Conservation (phyloP, 1,284 basidiomycete species). For the Mrakiaceae sp. region DNA sequence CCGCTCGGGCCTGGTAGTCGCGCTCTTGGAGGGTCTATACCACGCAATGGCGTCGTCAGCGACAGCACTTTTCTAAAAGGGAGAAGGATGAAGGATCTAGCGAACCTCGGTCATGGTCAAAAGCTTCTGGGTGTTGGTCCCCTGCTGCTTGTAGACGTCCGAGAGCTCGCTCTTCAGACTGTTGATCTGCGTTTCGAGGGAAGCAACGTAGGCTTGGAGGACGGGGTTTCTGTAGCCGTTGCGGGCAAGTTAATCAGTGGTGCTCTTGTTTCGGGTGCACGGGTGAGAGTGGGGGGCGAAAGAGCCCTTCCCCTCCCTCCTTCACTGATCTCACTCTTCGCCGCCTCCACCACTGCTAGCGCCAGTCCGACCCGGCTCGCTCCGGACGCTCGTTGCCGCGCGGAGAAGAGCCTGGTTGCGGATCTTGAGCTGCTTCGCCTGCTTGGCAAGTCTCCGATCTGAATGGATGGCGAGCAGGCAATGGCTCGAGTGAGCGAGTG, state of each 20-base stretch:
- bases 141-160: conserved; percentile 89
- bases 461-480: conserved; percentile 14
- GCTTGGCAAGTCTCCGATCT: conserved; percentile 81
- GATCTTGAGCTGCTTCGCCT: conserved; percentile 76
- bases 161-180: conserved; percentile 80
- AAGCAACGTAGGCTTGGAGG: conserved; percentile 71
- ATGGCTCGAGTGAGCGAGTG: not conserved
- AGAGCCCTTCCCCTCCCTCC: conserved; percentile 49
- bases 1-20: conserved; percentile 65
- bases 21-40: conserved; percentile 64
- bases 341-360: conserved; percentile 23
- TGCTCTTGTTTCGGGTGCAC: not conserved
- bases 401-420: conserved; percentile 73
- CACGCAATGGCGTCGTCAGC: not conserved
- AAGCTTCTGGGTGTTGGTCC: conserved; percentile 84
- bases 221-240: conserved; percentile 54
- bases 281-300: conserved; percentile 26
- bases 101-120: conserved; percentile 71
- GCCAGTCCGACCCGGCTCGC: conserved; percentile 18
- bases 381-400: conserved; percentile 58
- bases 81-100: not conserved
- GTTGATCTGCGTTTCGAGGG: conserved; percentile 85
- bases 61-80: not conserved
- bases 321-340: conserved; percentile 30
- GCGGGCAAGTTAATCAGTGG: conserved; percentile 14